Conservation (phyloP, 1,284 basidiomycete genomes). For the Flammula alnicola region DNA sequence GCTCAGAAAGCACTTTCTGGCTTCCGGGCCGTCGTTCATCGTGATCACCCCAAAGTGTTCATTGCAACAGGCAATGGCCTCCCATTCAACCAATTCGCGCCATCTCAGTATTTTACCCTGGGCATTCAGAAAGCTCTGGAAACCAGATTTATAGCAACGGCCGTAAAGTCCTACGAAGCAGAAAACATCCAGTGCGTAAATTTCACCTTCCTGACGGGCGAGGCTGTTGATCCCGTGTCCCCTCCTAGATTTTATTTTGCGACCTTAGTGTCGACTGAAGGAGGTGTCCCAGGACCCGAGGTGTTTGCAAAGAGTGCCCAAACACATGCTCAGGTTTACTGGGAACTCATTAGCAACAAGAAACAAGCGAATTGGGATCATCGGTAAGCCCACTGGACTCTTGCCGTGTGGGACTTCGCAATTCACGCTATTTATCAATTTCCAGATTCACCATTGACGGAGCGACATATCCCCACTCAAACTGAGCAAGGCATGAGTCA, state of each 20-base stretch:
- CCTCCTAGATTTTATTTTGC: slow-evolving; percentile 36
- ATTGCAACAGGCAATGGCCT: slow-evolving; percentile 36
- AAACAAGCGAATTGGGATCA: slow-evolving; percentile 24
- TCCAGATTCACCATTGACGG: slow-evolving; percentile 21
- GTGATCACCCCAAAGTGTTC: slow-evolving; percentile 31
- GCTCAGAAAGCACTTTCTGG: slow-evolving; percentile 32
- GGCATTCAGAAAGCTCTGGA: slow-evolving; percentile 29
- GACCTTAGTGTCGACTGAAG: slow-evolving; percentile 27
- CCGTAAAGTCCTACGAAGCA: slow-evolving; percentile 26
- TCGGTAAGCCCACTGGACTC: slow-evolving; percentile 9
- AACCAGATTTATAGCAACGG: slow-evolving; percentile 28
- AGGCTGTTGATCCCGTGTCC: too few relatives aligned
- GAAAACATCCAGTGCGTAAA: slow-evolving; percentile 30
- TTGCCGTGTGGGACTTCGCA: too few relatives aligned
- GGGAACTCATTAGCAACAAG: slow-evolving; percentile 25
- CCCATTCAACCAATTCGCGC: slow-evolving; percentile 24
- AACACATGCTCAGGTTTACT: slow-evolving; percentile 32
- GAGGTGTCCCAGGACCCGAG: slow-evolving; percentile 19
- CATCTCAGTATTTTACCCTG: slow-evolving; percentile 17
- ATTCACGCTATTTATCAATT: background rate
- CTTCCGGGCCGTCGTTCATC: slow-evolving; percentile 28
- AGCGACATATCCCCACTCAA: slow-evolving; percentile 8
- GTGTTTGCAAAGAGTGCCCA: slow-evolving; percentile 28
- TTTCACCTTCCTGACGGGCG: background rate
- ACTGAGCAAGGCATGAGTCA: too few relatives aligned